These are phyloP conservation scores for Euclidium syriacum DNA, from an alignment of 345 rosid genomes.

Conservation along the genomic window DNA sequence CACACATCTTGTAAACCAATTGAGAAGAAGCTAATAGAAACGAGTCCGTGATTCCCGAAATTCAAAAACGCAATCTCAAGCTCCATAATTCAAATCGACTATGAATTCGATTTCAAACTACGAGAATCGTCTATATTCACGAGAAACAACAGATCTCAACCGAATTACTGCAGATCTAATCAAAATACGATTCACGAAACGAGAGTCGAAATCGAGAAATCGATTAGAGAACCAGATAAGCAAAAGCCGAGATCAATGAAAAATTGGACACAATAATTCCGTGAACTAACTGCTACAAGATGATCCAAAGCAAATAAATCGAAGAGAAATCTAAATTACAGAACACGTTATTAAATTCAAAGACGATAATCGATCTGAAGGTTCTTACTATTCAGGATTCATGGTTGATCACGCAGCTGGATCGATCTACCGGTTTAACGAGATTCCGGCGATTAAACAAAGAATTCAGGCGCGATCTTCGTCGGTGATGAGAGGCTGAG, in stretches of 20 bases:
- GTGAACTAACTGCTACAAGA: neutral
- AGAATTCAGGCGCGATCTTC: constrained; percentile 19
- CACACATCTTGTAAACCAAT: neutral
- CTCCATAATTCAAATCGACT: neutral
- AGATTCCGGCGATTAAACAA: constrained; percentile 17
- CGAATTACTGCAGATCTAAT: constrained; percentile 16
- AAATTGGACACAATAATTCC: neutral
- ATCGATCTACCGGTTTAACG: constrained; percentile 3
- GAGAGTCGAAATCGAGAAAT: neutral
- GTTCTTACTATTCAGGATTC: constrained; percentile 94
- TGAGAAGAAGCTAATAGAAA: neutral
- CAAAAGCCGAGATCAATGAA: neutral
- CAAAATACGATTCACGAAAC: neutral
- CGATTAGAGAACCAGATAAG: neutral
- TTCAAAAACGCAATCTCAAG: constrained; percentile 5
- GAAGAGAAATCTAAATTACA: constrained; percentile 1
- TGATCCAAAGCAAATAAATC: neutral
- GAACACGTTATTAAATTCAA: neutral
- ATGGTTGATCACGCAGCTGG: constrained; percentile 38
- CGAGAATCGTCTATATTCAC: neutral
- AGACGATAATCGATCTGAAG: constrained; percentile 12
- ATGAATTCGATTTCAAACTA: neutral
- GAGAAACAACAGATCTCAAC: constrained; percentile 10
- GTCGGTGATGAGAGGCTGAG: constrained; percentile 30
- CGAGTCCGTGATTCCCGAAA: neutral